These are phyloP conservation scores for Triangularia verruculosa DNA, from an alignment of 2,329 filamentous ascomycete species.

Conservation along the genomic window DNA sequence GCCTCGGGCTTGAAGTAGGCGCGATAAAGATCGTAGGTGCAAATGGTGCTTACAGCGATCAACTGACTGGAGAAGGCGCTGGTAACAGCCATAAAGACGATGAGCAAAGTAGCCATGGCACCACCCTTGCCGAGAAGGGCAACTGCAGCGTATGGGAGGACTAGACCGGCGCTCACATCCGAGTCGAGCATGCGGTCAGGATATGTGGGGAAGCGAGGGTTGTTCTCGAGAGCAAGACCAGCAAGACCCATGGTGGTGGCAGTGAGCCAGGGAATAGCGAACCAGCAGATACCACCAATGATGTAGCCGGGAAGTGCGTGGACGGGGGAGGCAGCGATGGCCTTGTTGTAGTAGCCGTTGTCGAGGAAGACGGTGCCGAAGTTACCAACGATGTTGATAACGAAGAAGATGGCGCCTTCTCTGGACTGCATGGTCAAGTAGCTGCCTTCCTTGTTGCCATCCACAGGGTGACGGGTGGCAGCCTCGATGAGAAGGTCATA, in stretches of 20 bases:
- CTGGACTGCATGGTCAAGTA: conserved; percentile 83
- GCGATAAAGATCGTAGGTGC: conserved; percentile 85
- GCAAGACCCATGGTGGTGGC: conserved; percentile 86
- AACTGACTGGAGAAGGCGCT: conserved; percentile 78
- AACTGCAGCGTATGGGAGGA: conserved; percentile 80
- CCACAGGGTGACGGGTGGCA: conserved; percentile 66
- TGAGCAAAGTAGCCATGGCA: conserved; percentile 71
- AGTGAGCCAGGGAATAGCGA: conserved; percentile 86
- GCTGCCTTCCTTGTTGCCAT: conserved; percentile 74
- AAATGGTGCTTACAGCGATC: conserved; percentile 83
- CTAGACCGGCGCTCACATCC: conserved; percentile 79
- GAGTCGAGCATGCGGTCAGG: conserved; percentile 67
- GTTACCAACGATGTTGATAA: conserved; percentile 71
- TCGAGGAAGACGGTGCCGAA: conserved; percentile 84
- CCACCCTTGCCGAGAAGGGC: conserved; percentile 79
- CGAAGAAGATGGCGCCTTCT: conserved; percentile 83
- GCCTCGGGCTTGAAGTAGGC: conserved; percentile 80
- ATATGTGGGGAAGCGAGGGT: conserved; percentile 68
- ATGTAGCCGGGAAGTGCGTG: conserved; percentile 87
- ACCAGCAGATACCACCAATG: conserved; percentile 83
- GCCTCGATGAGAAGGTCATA: conserved; percentile 75
- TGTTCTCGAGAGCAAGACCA: conserved; percentile 74
- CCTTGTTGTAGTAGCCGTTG: conserved; percentile 91
- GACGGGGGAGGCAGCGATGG: conserved; percentile 81
- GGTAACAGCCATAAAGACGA: conserved; percentile 89